Base-by-base conservation (phyloP, 805 yeast species). In the Sugiyamaella qingdaonensis region DNA sequence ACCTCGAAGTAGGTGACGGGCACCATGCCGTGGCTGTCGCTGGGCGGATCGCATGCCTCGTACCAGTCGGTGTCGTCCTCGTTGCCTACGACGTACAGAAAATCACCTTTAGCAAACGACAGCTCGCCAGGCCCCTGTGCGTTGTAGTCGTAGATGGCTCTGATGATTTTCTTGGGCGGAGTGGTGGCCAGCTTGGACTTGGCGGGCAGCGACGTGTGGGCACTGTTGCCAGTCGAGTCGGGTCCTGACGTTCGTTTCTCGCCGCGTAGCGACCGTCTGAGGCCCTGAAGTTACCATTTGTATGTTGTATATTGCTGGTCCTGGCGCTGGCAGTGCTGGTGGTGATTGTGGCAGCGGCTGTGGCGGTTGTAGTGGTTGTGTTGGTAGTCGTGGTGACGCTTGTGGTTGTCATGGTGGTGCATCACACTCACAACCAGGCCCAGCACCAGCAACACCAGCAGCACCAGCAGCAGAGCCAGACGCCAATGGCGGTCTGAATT, bases 11-110 rank as follows among this genome's bases (percentile, higher is more conserved):
- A 85, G 10, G 83, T 73, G 41, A 82, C 82, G 3, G 98, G 98
- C 1, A 94, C 98, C 79, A 87, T 80, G 0, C 99, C 99, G 48
- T 80, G 77, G 27, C 78, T 71, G 61, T 85, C 81, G 33, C 86
- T 81, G 46, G 86, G 79, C 11, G 98, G 97, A 66, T 92, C 90
- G 49, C 84, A 81, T 1, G 95, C 97, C 63, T 88, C 90, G 63
- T 82, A 88, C 91, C 96, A 90, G 41, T 75, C 79, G 10, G 69
- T 62, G 59, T 82, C 85, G 52, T 79, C 75, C 51, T 79, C 80
- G 52, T 80, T 78, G 19, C 81, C 81, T 37, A 78, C 75, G 1
- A 94, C 95, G 64, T 88, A 89, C 71, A 91, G 88, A 65, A 90
- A 91, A 64, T 92, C 97, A 36, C 97, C 97, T 60, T 82, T 81